Base-by-base conservation (phyloP, 305 asterid genomes). In the Fraxinus albicans region DNA sequence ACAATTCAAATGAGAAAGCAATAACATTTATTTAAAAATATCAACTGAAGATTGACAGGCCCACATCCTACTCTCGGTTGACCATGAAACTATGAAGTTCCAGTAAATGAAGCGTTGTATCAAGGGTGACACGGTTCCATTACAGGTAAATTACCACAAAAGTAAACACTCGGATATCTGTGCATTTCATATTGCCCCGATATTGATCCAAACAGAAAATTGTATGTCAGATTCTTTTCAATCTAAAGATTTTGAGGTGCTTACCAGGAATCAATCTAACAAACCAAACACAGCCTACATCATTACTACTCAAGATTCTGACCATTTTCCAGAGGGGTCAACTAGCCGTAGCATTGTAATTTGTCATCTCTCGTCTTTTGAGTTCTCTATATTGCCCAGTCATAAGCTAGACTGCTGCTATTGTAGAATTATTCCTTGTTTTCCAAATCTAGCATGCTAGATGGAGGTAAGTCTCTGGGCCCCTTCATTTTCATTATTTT, bases 191-290 rank as follows among this genome's bases (percentile, higher is more conserved):
- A 53, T 53, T 4, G 63, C 25, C 23, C 65, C 3, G 9, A n/a
- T 53, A 55, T 55, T 55, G 65, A 27, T 31, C 80, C 23, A 77
- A 47, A 50, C 31, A 2, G 25, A 29, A 63, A 53, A 47, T 77
- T 77, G 72, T 27, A 23, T 35, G 36, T 79, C 29, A 63, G 47
- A 79, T 63, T 63, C 75, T 33, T 72, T 27, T 53, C 81, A 23
- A 25, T 65, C 73, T 65, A 65, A 25, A 8, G 34, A 65, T 65
- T 25, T 65, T 65, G 73, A 65, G 35, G 73, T 65, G 73, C 73
- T 27, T 65, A 65, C 33, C n/a, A 23, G 73, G 73, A 65, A 65
- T 65, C 73, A 65, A 65, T 65, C 73, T 9, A 65, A 65, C 73
- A 65, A 65, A 65, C 35, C 73, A 65, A 65, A 65, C 34, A 65